A percentile compares a stretch with the other conserved stretches of the same genome.
Evolutionary conservation across 1,284 basidiomycete species (phyloP).

Genomic region (Thelephora terrestris): DNA sequence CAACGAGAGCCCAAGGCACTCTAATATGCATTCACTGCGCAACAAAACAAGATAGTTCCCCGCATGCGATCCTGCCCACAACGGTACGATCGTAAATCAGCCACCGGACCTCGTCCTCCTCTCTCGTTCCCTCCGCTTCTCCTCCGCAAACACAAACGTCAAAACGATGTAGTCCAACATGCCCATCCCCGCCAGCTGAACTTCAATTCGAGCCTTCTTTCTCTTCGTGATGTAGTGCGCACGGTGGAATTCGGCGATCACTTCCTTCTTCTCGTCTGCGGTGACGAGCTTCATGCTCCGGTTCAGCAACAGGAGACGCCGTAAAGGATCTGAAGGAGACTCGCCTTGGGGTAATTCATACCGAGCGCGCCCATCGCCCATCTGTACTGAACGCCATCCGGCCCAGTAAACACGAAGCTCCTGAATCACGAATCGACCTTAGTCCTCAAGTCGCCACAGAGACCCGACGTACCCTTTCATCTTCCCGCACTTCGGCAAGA

Average conservation of each 20-base stretch:
- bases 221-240: not conserved
- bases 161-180: conserved; percentile 1
- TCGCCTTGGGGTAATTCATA: not conserved
- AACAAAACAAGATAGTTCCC: no score
- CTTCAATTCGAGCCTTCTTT: not conserved
- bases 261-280: not conserved
- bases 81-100: no score
- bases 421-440: not conserved
- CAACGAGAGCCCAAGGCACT: no score
- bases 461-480: not conserved
- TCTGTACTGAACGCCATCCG: not conserved
- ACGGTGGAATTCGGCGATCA: conserved; percentile 1
- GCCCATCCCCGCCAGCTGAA: not conserved
- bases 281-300: not conserved
- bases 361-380: not conserved
- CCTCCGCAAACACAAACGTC: not conserved
- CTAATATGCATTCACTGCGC: no score
- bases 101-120: not conserved
- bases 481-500: not conserved
- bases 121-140: not conserved
- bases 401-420: not conserved
- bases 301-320: not conserved
- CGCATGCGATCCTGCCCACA: no score
- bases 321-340: not conserved
- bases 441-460: not conserved